Conservation (phyloP, 768 basidiomycete genomes). For the Panus rudis region DNA sequence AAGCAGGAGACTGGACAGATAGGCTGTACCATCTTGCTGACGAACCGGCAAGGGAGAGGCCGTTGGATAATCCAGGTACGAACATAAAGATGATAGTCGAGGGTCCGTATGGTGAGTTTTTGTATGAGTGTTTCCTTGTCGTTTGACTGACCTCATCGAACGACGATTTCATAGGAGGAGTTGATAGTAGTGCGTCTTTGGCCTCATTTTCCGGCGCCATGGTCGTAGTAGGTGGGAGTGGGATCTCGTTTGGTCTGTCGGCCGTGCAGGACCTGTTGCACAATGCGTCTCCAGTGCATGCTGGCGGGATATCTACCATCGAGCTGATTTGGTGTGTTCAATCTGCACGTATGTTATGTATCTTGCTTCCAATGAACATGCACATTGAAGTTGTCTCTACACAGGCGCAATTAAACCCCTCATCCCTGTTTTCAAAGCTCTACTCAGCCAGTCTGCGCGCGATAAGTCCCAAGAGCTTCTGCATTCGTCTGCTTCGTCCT, state of each 20-base stretch:
- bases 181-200: too few relatives aligned
- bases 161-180: too few relatives aligned
- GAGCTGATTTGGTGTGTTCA: slow-evolving; percentile 52
- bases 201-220: slow-evolving; percentile 46
- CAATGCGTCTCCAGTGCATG: too few relatives aligned
- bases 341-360: slow-evolving; percentile 31
- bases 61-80: slow-evolving; percentile 5
- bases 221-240: slow-evolving; percentile 54
- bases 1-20: slow-evolving; percentile 43
- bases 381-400: slow-evolving; percentile 10
- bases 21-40: slow-evolving; percentile 35
- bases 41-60: slow-evolving; percentile 1
- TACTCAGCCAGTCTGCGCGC: slow-evolving; percentile 27
- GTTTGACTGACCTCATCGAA: slow-evolving; percentile 35
- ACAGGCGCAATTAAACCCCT: slow-evolving; percentile 31
- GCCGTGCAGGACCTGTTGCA: slow-evolving; percentile 44
- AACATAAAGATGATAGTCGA: slow-evolving; percentile 40
- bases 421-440: slow-evolving; percentile 29
- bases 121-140: neutral
- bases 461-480: slow-evolving; percentile 18
- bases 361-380: slow-evolving; percentile 12
- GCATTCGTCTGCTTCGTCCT: too few relatives aligned
- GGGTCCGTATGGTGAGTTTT: slow-evolving; percentile 43
- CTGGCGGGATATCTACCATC: too few relatives aligned
- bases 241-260: slow-evolving; percentile 49